Evolutionary conservation across 148 eudicot genomes (phyloP).

Genomic region (Agrostemma githago): DNA sequence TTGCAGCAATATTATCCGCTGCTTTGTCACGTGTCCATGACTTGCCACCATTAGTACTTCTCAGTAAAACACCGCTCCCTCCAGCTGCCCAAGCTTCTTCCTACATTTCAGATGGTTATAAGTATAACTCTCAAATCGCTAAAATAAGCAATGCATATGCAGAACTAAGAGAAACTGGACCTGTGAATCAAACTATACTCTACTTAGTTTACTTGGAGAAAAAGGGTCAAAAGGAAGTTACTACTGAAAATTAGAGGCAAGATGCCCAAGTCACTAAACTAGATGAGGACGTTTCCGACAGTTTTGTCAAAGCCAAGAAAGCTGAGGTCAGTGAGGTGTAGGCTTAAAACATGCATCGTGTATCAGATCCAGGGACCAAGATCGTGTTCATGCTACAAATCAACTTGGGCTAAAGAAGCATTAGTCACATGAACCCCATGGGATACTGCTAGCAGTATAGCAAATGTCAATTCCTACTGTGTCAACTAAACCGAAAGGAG

Average conservation of each 20-base stretch:
- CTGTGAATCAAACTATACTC: neutral
- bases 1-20: conserved; percentile 96
- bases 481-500: neutral
- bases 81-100: conserved; percentile 99
- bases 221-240: neutral
- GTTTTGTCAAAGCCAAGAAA: too few species aligned
- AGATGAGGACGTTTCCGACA: neutral
- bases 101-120: conserved; percentile 31
- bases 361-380: too few species aligned
- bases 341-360: neutral
- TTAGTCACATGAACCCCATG: neutral
- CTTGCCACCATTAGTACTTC: conserved; percentile 95
- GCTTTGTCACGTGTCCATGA: conserved; percentile 94
- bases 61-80: conserved; percentile 88
- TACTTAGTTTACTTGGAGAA: neutral
- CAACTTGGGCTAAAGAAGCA: neutral
- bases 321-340: neutral
- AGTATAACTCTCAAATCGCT: neutral
- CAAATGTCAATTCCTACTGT: neutral
- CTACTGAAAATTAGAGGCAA: neutral
- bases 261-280: neutral
- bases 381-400: neutral
- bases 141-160: neutral
- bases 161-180: neutral
- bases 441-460: neutral